phyloP scores from a whole-genome alignment of 371 early-diverging fungal species.

The Mucor lusitanicus region DNA sequence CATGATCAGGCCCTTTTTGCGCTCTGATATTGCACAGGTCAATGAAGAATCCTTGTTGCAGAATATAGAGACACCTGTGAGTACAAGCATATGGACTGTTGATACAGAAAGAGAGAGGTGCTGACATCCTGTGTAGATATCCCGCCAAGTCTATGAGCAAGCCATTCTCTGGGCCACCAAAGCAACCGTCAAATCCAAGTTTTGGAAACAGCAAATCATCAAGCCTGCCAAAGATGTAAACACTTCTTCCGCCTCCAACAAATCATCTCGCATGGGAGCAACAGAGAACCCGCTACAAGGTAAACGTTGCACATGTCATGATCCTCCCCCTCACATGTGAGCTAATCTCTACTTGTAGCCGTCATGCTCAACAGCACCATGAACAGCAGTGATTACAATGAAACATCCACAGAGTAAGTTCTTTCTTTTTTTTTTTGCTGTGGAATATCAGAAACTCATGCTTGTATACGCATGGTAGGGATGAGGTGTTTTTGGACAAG shows the following conservation, averaged over 20 bases:
- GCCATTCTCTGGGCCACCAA: conserved; percentile 64
- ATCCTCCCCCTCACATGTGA: no score
- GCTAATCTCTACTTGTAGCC: background rate
- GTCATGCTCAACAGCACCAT: background rate
- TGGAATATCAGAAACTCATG: background rate
- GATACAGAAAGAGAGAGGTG: background rate
- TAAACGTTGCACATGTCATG: no score
- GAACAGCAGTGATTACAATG: conserved; percentile 15
- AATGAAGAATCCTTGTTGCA: conserved; percentile 61
- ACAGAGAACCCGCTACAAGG: background rate
- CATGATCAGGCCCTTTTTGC: conserved; percentile 69
- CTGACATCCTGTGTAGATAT: conserved; percentile 21
- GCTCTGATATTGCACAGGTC: conserved; percentile 68
- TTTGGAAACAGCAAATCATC: conserved; percentile 53
- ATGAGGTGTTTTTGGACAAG: conserved; percentile 56
- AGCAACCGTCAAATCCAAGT: conserved; percentile 50
- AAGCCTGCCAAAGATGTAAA: conserved; percentile 1
- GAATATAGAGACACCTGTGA: conserved; percentile 71
- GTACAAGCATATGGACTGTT: background rate
- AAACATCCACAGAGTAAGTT: conserved; percentile 56
- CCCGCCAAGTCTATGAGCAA: conserved; percentile 62
- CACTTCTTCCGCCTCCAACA: background rate
- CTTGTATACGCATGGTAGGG: conserved; percentile 32
- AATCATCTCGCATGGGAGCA: background rate
- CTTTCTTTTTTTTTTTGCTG: no score